phyloP scores from a whole-genome alignment of 2,329 filamentous ascomycete species.

The Phyllosticta citriasiana region DNA sequence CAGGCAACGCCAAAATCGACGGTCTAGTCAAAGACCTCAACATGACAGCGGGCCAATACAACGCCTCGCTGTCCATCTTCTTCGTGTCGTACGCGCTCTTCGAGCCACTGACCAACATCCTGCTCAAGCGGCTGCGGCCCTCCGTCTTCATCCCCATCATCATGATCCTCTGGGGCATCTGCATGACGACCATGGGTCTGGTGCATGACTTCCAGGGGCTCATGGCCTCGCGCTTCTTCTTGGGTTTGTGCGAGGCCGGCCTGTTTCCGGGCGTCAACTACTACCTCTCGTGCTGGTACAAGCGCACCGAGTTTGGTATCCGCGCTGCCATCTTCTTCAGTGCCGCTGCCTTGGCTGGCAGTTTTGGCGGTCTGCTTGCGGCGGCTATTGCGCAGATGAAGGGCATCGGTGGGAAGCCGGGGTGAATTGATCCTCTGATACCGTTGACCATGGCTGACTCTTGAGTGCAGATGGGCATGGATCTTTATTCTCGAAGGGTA shows the following conservation, averaged over 20 bases:
- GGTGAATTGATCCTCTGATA: conserved; percentile 2
- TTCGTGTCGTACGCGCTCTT: conserved; percentile 78
- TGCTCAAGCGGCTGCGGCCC: conserved; percentile 67
- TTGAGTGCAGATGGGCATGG: conserved; percentile 29
- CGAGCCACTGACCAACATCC: conserved; percentile 66
- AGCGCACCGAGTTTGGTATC: conserved; percentile 67
- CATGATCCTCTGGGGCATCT: conserved; percentile 62
- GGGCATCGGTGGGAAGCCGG: conserved; percentile 42
- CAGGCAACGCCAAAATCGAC: conserved; percentile 56
- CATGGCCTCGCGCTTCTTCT: conserved; percentile 42
- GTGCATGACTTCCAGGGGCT: conserved; percentile 12
- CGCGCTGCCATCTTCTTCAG: conserved; percentile 77
- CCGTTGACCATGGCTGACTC: not conserved
- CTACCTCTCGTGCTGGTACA: conserved; percentile 79
- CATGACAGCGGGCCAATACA: conserved; percentile 59
- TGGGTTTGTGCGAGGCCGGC: conserved; percentile 64
- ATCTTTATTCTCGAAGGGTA: conserved; percentile 21
- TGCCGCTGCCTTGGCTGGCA: conserved; percentile 68
- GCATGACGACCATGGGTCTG: conserved; percentile 62
- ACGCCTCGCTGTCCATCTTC: conserved; percentile 69
- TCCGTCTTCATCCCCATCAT: conserved; percentile 73
- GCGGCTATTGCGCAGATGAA: conserved; percentile 63
- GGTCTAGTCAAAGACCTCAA: conserved; percentile 49
- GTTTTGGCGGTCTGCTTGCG: conserved; percentile 64
- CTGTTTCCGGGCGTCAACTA: conserved; percentile 59